Conservation (phyloP, 768 basidiomycete species). For the Xerocomus potaroensis region DNA sequence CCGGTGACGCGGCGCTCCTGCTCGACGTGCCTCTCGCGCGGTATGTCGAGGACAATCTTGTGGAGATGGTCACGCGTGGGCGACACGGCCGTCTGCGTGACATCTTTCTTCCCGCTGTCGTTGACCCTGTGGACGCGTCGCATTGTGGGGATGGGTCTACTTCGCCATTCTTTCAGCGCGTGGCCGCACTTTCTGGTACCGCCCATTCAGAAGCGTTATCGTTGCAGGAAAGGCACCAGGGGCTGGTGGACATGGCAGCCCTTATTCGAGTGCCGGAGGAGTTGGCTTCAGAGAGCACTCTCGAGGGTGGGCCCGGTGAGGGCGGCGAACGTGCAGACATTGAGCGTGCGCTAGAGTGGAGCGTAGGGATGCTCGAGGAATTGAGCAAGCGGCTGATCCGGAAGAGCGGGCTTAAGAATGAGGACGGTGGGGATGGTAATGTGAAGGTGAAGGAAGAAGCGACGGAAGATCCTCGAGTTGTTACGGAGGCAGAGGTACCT, state of each 20-base stretch:
- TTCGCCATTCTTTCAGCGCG: constrained; percentile 11
- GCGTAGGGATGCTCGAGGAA: constrained; percentile 48
- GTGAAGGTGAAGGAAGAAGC: constrained; percentile 15
- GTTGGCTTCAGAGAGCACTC: constrained; percentile 27
- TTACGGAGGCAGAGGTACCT: constrained; percentile 1
- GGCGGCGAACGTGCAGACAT: constrained; percentile 29
- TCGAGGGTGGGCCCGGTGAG: constrained; percentile 19
- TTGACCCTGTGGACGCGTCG: neutral
- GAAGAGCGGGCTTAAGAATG: too few relatives aligned
- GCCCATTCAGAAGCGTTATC: neutral
- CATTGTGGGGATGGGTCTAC: neutral
- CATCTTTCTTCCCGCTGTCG: constrained; percentile 8
- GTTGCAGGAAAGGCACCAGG: constrained; percentile 9
- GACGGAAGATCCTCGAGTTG: too few relatives aligned
- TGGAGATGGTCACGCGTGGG: constrained; percentile 39
- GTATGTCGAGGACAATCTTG: constrained; percentile 38
- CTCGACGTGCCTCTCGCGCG: constrained; percentile 35
- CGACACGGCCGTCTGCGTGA: constrained; percentile 36
- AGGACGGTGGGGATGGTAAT: neutral
- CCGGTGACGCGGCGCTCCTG: neutral
- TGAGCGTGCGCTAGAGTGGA: constrained; percentile 48
- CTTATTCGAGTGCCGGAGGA: constrained; percentile 41
- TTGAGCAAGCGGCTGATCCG: constrained; percentile 18
- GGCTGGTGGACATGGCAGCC: constrained; percentile 39
- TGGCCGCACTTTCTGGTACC: constrained; percentile 11